Evolutionary conservation across 1,139 yeast genomes (phyloP), one percentile per base, ranked within the genome.

Genomic region (Kurtzmaniella quercitrusa): DNA sequence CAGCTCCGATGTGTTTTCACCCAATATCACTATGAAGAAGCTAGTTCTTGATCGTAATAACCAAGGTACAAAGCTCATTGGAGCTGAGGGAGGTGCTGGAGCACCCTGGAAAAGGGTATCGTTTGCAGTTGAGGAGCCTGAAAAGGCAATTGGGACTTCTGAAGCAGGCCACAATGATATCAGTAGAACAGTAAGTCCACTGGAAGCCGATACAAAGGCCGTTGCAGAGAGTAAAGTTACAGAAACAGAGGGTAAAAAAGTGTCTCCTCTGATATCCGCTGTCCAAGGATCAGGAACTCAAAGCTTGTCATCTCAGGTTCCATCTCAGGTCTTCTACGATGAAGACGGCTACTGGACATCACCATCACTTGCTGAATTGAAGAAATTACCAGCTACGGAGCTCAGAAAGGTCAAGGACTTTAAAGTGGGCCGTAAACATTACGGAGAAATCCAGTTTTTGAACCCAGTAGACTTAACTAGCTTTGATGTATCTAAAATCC

Each of bases 331-430:
- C 11, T 12, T 19, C 3, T 43, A 43, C 12, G 72, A 70, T 43
- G 72, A 62, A 18, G 79, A 85, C 40, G 96, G 93, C 2, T 94
- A 91, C 63, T 93, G 95, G 90, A 83, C 84, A 41, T 78, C 87
- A 2, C 98, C 98, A 18, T 70, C 90, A 3, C 57, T 84, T 40
- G 75, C 81, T 7, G 81, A 81, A 43, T 68, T 93, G 46, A 73
- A 78, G 46, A 66, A 73, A 37, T 73, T 77, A 73, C 62, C 89
- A 0, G 68, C 86, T 40, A 66, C 79, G 10, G 85, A 87, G 49
- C 73, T 90, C 41, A 79, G 85, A 45, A 57, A 76, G 11, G 83
- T 93, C n/a, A 55, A 70, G 25, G 68, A 81, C 47, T 84, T 91
- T 60, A 77, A 76, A 25, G 81, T 94, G 46, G 98, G 98, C 2